Evolutionary conservation across 1,139 yeast species (phyloP).

Genomic region (Diutina scorzettiae): DNA sequence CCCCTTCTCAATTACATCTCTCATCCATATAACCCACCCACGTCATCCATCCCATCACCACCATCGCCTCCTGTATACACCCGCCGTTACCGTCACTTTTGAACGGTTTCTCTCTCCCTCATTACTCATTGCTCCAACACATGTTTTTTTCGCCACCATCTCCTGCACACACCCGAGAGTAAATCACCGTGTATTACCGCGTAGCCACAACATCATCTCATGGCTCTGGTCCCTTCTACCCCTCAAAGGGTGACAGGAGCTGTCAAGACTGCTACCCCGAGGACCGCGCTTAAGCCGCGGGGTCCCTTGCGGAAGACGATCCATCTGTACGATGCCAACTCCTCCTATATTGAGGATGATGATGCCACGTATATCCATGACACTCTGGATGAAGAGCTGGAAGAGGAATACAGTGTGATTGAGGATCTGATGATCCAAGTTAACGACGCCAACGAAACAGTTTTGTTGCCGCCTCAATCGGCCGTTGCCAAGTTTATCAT

Average conservation of each 20-base stretch:
- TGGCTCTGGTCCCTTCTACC: conserved; percentile 5
- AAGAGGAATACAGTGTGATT: not conserved
- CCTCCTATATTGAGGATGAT: conserved; percentile 1
- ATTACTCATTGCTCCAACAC: too few species aligned
- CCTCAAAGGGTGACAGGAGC: not conserved
- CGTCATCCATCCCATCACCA: too few species aligned
- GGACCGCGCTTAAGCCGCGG: not conserved
- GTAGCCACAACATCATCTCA: too few species aligned
- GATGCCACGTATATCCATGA: conserved; percentile 3
- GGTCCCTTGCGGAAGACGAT: not conserved
- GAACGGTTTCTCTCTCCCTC: too few species aligned
- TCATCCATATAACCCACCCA: too few species aligned
- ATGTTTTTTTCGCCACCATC: too few species aligned
- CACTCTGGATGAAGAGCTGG: not conserved
- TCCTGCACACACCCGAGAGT: too few species aligned
- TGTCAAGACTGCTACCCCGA: not conserved
- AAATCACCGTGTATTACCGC: too few species aligned
- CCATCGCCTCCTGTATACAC: too few species aligned
- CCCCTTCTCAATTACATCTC: too few species aligned
- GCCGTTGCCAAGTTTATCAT: not conserved
- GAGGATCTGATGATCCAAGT: conserved; percentile 3
- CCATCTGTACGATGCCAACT: conserved; percentile 4
- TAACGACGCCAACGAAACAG: not conserved
- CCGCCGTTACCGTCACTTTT: too few species aligned
- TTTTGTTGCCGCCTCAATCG: not conserved